phyloP scores from a whole-genome alignment of 331 rosid genomes.

The Ulmus americana region DNA sequence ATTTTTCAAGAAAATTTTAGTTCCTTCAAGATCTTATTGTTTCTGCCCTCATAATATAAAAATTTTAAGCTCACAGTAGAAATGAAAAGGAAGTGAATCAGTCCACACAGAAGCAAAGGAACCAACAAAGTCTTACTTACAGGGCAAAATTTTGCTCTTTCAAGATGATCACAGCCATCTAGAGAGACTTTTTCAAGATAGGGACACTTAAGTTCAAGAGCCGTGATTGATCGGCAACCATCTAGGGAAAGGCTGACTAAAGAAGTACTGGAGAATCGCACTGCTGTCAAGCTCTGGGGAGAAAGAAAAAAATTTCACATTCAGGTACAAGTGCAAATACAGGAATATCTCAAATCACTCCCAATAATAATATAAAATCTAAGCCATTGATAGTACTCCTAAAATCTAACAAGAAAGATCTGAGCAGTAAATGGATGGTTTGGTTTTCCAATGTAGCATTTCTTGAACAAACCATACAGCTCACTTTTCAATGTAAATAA shows the following conservation, averaged over 20 bases:
- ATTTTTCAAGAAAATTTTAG: too few relatives aligned
- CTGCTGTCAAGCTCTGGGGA: slow-evolving; percentile 74
- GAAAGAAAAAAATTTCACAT: slow-evolving; percentile 20
- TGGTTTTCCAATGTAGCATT: too few relatives aligned
- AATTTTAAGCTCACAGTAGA: neutral
- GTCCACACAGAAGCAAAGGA: neutral
- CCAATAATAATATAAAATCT: too few relatives aligned
- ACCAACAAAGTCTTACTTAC: slow-evolving; percentile 45
- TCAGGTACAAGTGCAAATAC: slow-evolving; percentile 11
- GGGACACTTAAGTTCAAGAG: slow-evolving; percentile 76
- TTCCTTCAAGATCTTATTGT: neutral
- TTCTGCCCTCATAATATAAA: neutral
- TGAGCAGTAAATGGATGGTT: too few relatives aligned
- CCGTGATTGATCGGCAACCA: slow-evolving; percentile 75
- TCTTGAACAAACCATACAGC: too few relatives aligned
- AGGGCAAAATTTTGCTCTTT: slow-evolving; percentile 78
- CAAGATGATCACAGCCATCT: slow-evolving; percentile 96
- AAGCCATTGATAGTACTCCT: too few relatives aligned
- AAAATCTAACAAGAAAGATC: too few relatives aligned
- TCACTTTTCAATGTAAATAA: too few relatives aligned
- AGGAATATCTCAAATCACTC: too few relatives aligned
- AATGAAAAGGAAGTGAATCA: neutral
- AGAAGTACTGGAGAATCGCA: slow-evolving; percentile 70
- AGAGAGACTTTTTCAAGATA: slow-evolving; percentile 78
- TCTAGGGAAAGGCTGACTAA: slow-evolving; percentile 77